Evolutionary conservation across 805 yeast genomes (phyloP).

Genomic region (Candida bentonensis): DNA sequence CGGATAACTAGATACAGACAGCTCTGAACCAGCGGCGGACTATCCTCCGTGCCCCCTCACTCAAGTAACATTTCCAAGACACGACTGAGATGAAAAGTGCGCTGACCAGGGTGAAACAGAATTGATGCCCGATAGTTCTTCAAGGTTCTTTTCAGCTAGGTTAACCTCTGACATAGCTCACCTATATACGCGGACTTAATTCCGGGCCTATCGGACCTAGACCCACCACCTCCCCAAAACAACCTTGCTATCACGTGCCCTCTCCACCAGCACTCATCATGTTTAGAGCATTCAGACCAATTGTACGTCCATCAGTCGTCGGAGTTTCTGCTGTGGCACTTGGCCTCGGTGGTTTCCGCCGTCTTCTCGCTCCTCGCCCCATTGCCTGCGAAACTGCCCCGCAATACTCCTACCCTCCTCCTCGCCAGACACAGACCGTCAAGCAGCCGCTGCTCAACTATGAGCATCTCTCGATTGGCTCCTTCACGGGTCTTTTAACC

Average conservation of each 20-base stretch:
- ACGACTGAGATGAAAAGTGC: too few relatives aligned
- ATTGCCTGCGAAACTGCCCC: slow-evolving; percentile 1
- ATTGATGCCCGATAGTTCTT: too few relatives aligned
- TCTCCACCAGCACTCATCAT: not conserved
- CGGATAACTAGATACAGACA: too few relatives aligned
- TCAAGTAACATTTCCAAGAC: too few relatives aligned
- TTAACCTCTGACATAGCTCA: too few relatives aligned
- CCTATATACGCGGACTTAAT: too few relatives aligned
- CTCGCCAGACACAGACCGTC: not conserved
- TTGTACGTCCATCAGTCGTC: not conserved
- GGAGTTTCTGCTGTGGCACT: not conserved
- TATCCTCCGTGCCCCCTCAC: too few relatives aligned
- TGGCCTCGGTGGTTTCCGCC: not conserved
- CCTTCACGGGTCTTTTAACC: slow-evolving; percentile 42
- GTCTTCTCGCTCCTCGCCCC: not conserved
- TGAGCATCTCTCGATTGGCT: slow-evolving; percentile 49
- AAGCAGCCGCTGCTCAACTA: slow-evolving; percentile 32
- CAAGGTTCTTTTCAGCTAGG: too few relatives aligned
- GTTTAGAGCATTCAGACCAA: not conserved
- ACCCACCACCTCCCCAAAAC: not conserved
- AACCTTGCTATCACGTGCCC: not conserved
- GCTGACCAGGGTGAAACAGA: too few relatives aligned
- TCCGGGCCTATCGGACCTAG: too few relatives aligned
- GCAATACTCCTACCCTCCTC: not conserved
- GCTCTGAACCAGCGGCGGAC: too few relatives aligned